Evolutionary conservation across 129 eudicot genomes (phyloP).

Genomic region (Smallanthus sonchifolius): DNA sequence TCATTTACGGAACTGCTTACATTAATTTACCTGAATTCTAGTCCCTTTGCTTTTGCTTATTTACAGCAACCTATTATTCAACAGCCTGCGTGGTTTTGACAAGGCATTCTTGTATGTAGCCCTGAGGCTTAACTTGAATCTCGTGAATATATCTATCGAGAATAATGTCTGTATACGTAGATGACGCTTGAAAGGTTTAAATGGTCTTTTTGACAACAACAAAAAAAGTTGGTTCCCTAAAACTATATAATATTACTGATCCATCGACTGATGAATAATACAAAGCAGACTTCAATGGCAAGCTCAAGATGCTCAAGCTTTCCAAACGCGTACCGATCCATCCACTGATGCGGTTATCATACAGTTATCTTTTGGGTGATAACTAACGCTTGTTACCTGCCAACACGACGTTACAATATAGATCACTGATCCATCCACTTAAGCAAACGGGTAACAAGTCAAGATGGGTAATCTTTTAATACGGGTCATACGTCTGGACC

Average conservation of each 20-base stretch:
- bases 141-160: not conserved
- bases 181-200: not conserved
- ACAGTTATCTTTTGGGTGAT: constrained; percentile 85
- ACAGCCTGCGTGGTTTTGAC: not conserved
- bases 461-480: not conserved
- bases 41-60: constrained; percentile 4
- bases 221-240: not conserved
- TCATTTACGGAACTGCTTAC: too few relatives aligned
- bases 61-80: constrained; percentile 25
- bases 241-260: not conserved
- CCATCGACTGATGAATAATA: not conserved
- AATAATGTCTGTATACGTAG: not conserved
- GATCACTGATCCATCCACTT: too few relatives aligned
- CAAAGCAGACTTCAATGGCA: not conserved
- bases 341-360: constrained; percentile 94
- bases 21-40: constrained; percentile 4
- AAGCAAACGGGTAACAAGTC: not conserved
- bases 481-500: not conserved
- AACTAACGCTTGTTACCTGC: constrained; percentile 97
- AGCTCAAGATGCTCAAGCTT: constrained; percentile 29
- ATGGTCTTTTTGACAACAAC: not conserved
- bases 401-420: not conserved
- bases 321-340: constrained; percentile 91
- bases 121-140: not conserved
- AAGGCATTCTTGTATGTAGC: not conserved